These are phyloP conservation scores for Musa troglodytarum DNA, from an alignment of 176 grass and related monocot species.

Conservation along the genomic window DNA sequence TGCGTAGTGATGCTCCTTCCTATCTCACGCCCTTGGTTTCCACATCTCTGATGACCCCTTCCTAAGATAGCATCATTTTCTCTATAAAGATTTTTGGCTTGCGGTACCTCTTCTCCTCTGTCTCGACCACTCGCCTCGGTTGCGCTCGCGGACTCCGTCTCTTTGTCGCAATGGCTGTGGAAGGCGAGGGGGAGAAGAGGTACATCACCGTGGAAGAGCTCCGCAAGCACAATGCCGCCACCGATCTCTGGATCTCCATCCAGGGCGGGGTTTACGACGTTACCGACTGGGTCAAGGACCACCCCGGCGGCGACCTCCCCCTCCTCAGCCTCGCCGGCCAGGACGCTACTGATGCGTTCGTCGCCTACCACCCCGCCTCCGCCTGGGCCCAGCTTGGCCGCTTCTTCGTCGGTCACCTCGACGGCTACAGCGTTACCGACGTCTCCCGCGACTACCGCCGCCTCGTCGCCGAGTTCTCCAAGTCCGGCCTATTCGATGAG, in stretches of 20 bases:
- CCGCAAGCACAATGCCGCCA: constrained; percentile 17
- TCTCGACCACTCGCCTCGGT: too few relatives aligned
- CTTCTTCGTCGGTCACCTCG: constrained; percentile 18
- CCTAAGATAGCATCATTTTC: too few relatives aligned
- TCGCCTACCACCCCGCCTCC: constrained; percentile 32
- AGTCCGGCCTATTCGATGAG: constrained; percentile 24
- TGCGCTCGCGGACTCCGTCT: not conserved
- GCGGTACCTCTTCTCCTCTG: too few relatives aligned
- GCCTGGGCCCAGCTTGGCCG: constrained; percentile 22
- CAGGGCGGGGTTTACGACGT: constrained; percentile 45
- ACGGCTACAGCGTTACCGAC: constrained; percentile 23
- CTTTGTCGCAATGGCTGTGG: constrained; percentile 11
- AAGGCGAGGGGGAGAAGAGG: not conserved
- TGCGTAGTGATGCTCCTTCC: too few relatives aligned
- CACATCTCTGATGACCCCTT: too few relatives aligned
- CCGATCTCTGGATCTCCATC: constrained; percentile 47
- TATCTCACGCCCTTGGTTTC: too few relatives aligned
- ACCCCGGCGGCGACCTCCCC: constrained; percentile 30
- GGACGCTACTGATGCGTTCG: constrained; percentile 41
- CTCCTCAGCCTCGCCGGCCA: constrained; percentile 30
- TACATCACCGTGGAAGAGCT: constrained; percentile 40
- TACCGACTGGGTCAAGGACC: constrained; percentile 13
- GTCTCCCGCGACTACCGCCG: constrained; percentile 38
- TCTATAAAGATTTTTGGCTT: too few relatives aligned
- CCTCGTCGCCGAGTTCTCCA: constrained; percentile 22